A percentile compares a stretch with the other conserved stretches of the same genome.
Evolutionary conservation across 2,329 filamentous ascomycete species (phyloP).

Genomic region (Botryotinia calthae): DNA sequence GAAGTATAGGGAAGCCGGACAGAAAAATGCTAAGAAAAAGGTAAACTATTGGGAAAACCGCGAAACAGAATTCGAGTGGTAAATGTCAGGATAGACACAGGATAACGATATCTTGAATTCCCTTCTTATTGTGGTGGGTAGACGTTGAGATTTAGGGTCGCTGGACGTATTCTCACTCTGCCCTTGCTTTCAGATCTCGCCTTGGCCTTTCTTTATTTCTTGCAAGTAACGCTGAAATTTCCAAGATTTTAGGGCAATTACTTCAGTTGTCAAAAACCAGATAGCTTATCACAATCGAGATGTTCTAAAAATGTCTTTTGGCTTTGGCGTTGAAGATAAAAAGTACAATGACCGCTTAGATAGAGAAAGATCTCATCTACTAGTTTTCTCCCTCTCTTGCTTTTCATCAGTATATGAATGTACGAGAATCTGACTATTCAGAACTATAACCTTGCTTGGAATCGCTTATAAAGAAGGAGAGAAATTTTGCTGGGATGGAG

Average conservation of each 20-base stretch:
- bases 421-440: neutral
- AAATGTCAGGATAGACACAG: neutral
- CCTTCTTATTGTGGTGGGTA: neutral
- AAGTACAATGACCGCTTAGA: neutral
- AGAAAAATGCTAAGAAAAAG: slow-evolving; percentile 7
- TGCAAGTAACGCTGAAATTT: neutral
- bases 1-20: neutral
- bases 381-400: neutral
- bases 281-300: neutral
- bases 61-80: slow-evolving; percentile 12
- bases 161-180: neutral
- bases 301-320: neutral
- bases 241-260: neutral
- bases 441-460: neutral
- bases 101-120: no score
- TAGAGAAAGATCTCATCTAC: neutral
- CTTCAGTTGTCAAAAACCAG: neutral
- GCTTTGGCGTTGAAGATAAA: neutral
- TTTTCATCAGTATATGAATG: neutral
- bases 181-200: neutral
- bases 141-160: neutral
- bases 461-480: neutral
- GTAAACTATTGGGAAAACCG: slow-evolving; percentile 8
- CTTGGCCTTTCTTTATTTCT: neutral
- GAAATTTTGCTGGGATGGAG: neutral